Percentiles rank a stretch among this genome's conserved stretches.
These are phyloP conservation scores for Hippophae rhamnoides DNA, from an alignment of 306 rosid genomes.

Conservation along the genomic window DNA sequence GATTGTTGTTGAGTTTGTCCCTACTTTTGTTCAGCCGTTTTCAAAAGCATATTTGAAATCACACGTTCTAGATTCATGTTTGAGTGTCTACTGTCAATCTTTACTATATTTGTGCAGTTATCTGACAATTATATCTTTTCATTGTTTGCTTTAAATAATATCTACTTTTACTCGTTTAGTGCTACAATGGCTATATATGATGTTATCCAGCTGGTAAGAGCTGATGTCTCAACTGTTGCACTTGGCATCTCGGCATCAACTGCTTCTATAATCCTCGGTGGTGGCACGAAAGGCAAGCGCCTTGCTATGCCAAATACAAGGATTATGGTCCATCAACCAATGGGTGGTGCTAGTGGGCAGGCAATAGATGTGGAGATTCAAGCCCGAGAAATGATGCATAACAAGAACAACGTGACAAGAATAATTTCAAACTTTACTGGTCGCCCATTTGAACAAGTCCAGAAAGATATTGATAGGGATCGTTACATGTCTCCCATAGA, in stretches of 20 bases:
- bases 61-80: no score
- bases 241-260: constrained; percentile 91
- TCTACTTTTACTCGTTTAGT: constrained; percentile 21
- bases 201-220: constrained; percentile 85
- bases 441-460: constrained; percentile 73
- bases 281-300: constrained; percentile 96
- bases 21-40: no score
- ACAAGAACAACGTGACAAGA: constrained; percentile 54
- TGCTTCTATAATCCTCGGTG: constrained; percentile 82
- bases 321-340: constrained; percentile 89
- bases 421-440: constrained; percentile 67
- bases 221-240: constrained; percentile 87
- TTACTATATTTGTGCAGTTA: constrained; percentile 16
- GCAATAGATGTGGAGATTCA: constrained; percentile 90
- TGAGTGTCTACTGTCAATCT: no score
- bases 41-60: no score
- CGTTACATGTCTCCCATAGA: constrained; percentile 89
- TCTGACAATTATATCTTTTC: constrained; percentile 15
- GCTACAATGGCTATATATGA: constrained; percentile 94
- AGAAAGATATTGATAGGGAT: constrained; percentile 80
- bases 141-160: no score
- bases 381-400: constrained; percentile 80
- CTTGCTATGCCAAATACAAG: constrained; percentile 93
- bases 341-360: constrained; percentile 98
- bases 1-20: no score